Conservation (phyloP, 768 basidiomycete species). For the Podaxis mareebaensis region DNA sequence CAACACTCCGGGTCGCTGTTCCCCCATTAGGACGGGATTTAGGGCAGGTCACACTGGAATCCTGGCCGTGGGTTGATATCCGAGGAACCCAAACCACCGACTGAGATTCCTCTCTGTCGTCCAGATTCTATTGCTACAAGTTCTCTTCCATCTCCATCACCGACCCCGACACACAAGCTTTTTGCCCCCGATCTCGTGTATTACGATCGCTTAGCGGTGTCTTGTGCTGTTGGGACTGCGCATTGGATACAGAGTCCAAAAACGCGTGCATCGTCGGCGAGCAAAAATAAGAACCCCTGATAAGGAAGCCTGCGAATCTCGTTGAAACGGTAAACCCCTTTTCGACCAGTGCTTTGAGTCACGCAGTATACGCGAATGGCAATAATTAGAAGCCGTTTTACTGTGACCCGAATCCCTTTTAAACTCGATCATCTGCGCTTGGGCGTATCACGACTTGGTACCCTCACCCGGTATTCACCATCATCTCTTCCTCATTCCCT, state of each 20-base stretch:
- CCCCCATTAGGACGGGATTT: constrained; percentile 19
- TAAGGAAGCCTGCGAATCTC: not conserved
- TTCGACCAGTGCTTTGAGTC: constrained; percentile 33
- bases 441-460: constrained; percentile 23
- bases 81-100: not conserved
- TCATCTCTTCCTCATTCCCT: constrained; percentile 30
- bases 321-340: constrained; percentile 18
- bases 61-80: not conserved
- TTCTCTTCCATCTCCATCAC: constrained; percentile 13
- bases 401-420: constrained; percentile 8
- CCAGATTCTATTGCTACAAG: not conserved
- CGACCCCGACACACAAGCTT: not conserved
- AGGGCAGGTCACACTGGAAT: constrained; percentile 17
- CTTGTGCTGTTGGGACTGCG: not conserved
- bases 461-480: constrained; percentile 26
- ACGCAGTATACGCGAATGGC: constrained; percentile 33
- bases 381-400: constrained; percentile 19
- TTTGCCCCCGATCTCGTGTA: not conserved
- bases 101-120: not conserved
- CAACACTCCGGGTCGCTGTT: constrained; percentile 18
- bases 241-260: too few species aligned
- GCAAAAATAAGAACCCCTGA: not conserved
- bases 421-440: constrained; percentile 13
- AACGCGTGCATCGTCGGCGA: not conserved
- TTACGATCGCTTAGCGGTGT: not conserved